Percentiles rank a stretch among this genome's conserved stretches.
Conservation (phyloP, 139 green algal genomes). For the Picochlorum sp. region DNA sequence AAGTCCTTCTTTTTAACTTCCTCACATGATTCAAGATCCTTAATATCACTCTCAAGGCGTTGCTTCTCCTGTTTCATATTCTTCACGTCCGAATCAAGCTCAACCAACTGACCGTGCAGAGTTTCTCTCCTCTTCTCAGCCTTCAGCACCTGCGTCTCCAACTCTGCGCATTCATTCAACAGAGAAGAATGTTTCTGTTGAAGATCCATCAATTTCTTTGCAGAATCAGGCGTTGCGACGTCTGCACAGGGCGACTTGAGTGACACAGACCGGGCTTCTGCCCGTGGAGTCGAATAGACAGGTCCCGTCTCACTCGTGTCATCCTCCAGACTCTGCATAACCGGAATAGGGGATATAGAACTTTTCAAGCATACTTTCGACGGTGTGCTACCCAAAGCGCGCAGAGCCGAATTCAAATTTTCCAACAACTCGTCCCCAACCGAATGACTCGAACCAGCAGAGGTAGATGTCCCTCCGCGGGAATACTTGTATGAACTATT, state of each 20-base stretch:
- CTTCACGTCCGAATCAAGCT: too few species aligned
- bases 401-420: constrained; percentile 2
- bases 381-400: not conserved
- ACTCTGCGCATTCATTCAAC: not conserved
- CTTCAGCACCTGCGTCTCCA: not conserved
- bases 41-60: not conserved
- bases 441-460: not conserved
- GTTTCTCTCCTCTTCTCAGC: constrained; percentile 1
- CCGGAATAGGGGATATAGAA: not conserved
- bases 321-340: not conserved
- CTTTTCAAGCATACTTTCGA: not conserved
- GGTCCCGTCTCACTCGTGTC: not conserved
- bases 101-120: too few species aligned
- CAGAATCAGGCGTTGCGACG: too few species aligned
- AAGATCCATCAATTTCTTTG: not conserved
- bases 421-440: not conserved
- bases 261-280: too few species aligned
- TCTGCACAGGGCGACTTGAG: too few species aligned
- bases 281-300: too few species aligned
- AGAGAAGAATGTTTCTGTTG: not conserved
- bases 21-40: not conserved
- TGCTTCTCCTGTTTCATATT: not conserved
- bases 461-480: too few species aligned
- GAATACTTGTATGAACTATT: too few species aligned
- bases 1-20: not conserved